phyloP scores from a whole-genome alignment of 1,139 yeast genomes.

The Suhomyces panamericanus region DNA sequence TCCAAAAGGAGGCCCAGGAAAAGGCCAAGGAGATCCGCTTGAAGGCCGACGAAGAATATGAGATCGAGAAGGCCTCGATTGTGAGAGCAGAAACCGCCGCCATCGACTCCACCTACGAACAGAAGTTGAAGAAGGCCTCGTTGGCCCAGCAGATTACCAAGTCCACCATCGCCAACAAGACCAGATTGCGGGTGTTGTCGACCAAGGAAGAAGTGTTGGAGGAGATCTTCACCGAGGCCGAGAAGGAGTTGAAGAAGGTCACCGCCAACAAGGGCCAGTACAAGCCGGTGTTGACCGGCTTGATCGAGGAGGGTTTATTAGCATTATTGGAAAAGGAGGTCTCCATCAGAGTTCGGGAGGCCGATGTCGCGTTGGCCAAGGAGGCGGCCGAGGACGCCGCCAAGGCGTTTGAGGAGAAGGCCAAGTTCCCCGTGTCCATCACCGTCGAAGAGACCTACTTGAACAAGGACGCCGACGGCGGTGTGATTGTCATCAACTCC shows the following conservation, averaged over 20 bases:
- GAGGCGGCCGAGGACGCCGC: conserved; percentile 64
- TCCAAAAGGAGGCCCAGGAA: conserved; percentile 98
- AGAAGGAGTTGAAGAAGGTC: conserved; percentile 57
- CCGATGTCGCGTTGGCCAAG: conserved; percentile 64
- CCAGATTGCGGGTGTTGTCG: conserved; percentile 84
- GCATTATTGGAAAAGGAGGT: conserved; percentile 73
- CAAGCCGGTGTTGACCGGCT: conserved; percentile 66
- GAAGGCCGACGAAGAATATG: conserved; percentile 98
- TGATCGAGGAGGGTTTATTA: conserved; percentile 80
- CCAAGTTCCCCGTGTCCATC: conserved; percentile 51
- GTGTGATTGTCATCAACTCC: conserved; percentile 69
- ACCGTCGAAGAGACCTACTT: conserved; percentile 60
- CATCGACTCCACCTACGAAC: conserved; percentile 78
- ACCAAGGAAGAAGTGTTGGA: conserved; percentile 83
- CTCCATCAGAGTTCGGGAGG: conserved; percentile 64
- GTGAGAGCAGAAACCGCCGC: conserved; percentile 91
- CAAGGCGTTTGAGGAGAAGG: conserved; percentile 58
- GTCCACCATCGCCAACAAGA: conserved; percentile 93
- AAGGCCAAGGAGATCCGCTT: conserved; percentile 94
- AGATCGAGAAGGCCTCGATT: conserved; percentile 92
- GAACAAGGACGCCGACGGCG: conserved; percentile 74
- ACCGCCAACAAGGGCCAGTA: conserved; percentile 54
- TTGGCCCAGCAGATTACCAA: conserved; percentile 94
- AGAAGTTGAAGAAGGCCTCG: conserved; percentile 85
- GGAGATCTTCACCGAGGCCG: conserved; percentile 72